Evolutionary conservation across 495 filamentous ascomycete species (phyloP).

Genomic region (Letharia lupina): DNA sequence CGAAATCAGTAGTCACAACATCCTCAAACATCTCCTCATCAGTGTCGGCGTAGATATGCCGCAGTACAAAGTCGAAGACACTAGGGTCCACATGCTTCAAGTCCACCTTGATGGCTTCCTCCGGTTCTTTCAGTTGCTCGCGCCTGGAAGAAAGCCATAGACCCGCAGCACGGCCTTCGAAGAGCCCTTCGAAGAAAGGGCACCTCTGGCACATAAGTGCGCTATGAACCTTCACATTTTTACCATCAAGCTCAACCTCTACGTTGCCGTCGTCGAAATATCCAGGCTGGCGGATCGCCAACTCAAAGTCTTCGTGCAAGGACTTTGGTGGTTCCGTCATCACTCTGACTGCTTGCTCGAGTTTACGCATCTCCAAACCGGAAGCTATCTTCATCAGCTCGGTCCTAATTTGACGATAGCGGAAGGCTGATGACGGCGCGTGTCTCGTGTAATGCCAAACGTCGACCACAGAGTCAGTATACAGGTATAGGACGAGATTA

Average conservation of each 20-base stretch:
- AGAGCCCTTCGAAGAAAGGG: slow-evolving; percentile 86
- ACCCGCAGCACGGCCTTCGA: slow-evolving; percentile 74
- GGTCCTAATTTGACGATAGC: slow-evolving; percentile 67
- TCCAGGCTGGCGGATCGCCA: slow-evolving; percentile 52
- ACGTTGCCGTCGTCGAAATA: slow-evolving; percentile 73
- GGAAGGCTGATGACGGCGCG: slow-evolving; percentile 49
- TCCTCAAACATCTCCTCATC: slow-evolving; percentile 76
- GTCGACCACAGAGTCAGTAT: slow-evolving; percentile 71
- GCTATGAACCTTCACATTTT: slow-evolving; percentile 63
- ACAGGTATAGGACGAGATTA: slow-evolving; percentile 71
- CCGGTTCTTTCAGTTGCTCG: slow-evolving; percentile 38
- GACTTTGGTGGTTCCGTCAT: slow-evolving; percentile 56
- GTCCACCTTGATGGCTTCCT: slow-evolving; percentile 56
- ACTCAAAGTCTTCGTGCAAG: slow-evolving; percentile 58
- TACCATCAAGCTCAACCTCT: slow-evolving; percentile 62
- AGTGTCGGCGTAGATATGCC: slow-evolving; percentile 74
- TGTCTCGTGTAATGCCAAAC: slow-evolving; percentile 70
- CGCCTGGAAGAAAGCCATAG: slow-evolving; percentile 70
- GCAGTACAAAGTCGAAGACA: slow-evolving; percentile 71
- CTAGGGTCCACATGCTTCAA: slow-evolving; percentile 66
- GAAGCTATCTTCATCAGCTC: slow-evolving; percentile 76
- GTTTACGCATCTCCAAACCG: slow-evolving; percentile 51
- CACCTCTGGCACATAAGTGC: slow-evolving; percentile 72
- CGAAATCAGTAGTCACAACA: slow-evolving; percentile 58
- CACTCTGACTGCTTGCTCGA: slow-evolving; percentile 68